These are phyloP conservation scores for Rauvolfia tetraphylla DNA, from an alignment of 257 asterid species.

Conservation along the genomic window DNA sequence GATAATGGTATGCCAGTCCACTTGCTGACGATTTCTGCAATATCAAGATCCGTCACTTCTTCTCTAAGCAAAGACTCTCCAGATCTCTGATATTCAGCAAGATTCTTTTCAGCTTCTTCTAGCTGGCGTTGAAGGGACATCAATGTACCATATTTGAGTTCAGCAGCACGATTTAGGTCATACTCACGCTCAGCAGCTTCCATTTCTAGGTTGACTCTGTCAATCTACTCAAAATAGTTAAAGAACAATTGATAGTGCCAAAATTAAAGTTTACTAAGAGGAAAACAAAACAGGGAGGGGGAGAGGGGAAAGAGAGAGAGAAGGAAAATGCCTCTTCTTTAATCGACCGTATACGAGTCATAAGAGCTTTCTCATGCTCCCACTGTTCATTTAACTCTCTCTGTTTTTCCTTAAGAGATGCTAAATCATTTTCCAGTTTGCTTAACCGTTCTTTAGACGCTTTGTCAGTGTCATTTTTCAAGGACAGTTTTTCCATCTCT, in stretches of 20 bases:
- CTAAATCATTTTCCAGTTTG: constrained; percentile 76
- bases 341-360: constrained; percentile 73
- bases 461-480: constrained; percentile 77
- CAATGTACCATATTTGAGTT: constrained; percentile 85
- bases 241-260: constrained; percentile 6
- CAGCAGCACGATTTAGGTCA: constrained; percentile 89
- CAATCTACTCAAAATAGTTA: constrained; percentile 46
- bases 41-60: constrained; percentile 85
- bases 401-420: constrained; percentile 64
- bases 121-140: constrained; percentile 83
- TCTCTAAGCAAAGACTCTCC: constrained; percentile 72
- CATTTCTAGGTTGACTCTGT: constrained; percentile 91
- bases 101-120: constrained; percentile 67
- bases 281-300: no score
- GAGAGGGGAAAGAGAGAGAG: no score
- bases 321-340: constrained; percentile 64
- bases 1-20: constrained; percentile 98
- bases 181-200: constrained; percentile 97
- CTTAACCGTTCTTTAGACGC: constrained; percentile 74
- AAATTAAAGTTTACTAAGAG: not conserved
- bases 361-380: constrained; percentile 72
- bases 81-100: constrained; percentile 60
- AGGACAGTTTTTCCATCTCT: constrained; percentile 92
- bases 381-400: constrained; percentile 67
- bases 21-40: constrained; percentile 82